Conservation (phyloP, 768 basidiomycete genomes). For the Lanmaoa rubissima region DNA sequence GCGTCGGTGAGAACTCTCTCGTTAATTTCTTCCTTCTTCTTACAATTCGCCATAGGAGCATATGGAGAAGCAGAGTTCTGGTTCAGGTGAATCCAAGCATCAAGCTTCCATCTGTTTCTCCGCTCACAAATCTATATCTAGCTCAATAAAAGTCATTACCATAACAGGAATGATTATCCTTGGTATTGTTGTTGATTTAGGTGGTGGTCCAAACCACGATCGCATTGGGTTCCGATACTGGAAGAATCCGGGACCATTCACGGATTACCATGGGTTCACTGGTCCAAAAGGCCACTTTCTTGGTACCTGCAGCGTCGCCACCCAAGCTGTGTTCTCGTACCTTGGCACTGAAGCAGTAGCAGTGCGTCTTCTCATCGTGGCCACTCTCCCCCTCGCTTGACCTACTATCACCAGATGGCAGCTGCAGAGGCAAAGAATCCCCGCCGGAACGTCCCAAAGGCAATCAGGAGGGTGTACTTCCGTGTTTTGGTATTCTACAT, state of each 20-base stretch:
- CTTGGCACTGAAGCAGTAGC: conserved; percentile 56
- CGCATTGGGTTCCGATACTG: conserved; percentile 49
- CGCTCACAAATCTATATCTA: conserved; percentile 10
- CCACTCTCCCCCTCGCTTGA: background rate
- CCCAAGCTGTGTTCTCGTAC: conserved; percentile 60
- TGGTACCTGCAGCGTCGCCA: conserved; percentile 50
- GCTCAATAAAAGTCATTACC: conserved; percentile 52
- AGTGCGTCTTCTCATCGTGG: conserved; percentile 20
- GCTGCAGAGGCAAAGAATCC: conserved; percentile 54
- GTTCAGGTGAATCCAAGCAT: conserved; percentile 34
- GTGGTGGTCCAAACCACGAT: conserved; percentile 54
- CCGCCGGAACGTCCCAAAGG: conserved; percentile 40
- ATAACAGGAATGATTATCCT: conserved; percentile 45
- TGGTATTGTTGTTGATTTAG: conserved; percentile 48
- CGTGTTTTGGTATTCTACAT: conserved; percentile 39
- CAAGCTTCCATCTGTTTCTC: background rate
- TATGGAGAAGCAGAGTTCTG: conserved; percentile 51
- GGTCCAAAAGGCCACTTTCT: conserved; percentile 53
- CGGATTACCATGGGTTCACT: conserved; percentile 36
- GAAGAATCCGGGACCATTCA: conserved; percentile 58
- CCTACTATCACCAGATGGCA: conserved; percentile 31
- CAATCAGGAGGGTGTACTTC: conserved; percentile 45
- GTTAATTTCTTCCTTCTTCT: background rate
- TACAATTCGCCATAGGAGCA: conserved; percentile 24
- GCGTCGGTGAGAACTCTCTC: conserved; percentile 31